Evolutionary conservation across 306 rosid species (phyloP).

Genomic region (Quercus agrifolia): DNA sequence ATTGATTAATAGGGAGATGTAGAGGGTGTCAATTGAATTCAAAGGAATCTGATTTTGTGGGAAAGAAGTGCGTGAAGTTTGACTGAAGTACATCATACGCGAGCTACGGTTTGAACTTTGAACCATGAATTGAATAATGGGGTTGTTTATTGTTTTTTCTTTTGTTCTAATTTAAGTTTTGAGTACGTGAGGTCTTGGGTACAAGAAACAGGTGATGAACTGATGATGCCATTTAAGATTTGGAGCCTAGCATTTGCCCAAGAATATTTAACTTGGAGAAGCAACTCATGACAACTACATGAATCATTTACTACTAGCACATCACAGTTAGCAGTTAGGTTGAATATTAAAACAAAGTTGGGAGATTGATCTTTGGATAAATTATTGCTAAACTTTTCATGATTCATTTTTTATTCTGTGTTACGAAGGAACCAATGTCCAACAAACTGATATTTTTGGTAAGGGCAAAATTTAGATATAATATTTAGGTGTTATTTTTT

Average conservation of each 20-base stretch:
- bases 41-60: conserved; percentile 39
- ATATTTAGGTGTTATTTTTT: fast-evolving
- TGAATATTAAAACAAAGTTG: neutral
- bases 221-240: neutral
- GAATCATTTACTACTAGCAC: neutral
- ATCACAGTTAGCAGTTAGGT: neutral
- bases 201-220: neutral
- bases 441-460: too few relatives aligned
- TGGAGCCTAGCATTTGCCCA: neutral
- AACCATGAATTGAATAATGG: neutral
- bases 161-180: neutral
- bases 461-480: too few relatives aligned
- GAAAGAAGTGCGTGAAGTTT: conserved; percentile 30
- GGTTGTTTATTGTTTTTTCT: too few relatives aligned
- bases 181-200: neutral
- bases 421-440: too few relatives aligned
- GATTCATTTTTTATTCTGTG: too few relatives aligned
- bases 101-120: conserved; percentile 13
- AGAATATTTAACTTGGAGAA: neutral
- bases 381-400: too few relatives aligned
- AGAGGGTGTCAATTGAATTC: conserved; percentile 20
- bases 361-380: too few relatives aligned
- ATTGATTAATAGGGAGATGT: conserved; percentile 8
- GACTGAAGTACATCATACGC: conserved; percentile 33
- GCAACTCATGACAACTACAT: neutral